A percentile compares a stretch with the other conserved stretches of the same genome.
Conservation (phyloP, 345 rosid genomes). For the Syzygium aromaticum region DNA sequence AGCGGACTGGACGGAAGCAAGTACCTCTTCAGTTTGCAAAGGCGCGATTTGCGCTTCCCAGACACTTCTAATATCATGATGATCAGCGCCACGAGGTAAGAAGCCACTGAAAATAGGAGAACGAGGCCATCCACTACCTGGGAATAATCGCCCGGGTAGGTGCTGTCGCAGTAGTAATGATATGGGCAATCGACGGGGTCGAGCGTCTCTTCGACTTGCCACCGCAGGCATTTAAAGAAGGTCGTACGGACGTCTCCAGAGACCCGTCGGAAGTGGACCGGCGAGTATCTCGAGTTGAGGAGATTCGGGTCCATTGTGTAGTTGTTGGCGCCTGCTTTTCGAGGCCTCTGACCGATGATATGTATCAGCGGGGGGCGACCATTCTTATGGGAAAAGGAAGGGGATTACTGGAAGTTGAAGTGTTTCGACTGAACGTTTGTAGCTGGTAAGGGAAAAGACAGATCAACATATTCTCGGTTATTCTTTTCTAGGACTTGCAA, state of each 20-base stretch:
- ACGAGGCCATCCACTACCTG: conserved; percentile 31
- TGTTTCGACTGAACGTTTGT: not conserved
- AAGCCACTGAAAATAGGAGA: conserved; percentile 27
- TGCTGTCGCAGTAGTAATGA: conserved; percentile 77
- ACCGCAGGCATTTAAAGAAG: conserved; percentile 64
- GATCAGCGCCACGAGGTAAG: conserved; percentile 35
- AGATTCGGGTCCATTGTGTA: not conserved
- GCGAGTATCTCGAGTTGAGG: not conserved
- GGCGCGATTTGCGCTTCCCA: conserved; percentile 17
- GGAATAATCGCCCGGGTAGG: conserved; percentile 48
- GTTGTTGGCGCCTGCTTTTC: not conserved
- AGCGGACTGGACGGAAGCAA: conserved; percentile 69
- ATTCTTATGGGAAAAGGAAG: not conserved
- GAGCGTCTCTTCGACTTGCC: conserved; percentile 80
- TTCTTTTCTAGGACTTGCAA: not conserved
- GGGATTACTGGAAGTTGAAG: not conserved
- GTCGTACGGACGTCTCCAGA: conserved; percentile 25
- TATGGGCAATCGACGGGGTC: conserved; percentile 72
- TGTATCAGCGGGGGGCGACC: not conserved
- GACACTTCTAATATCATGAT: conserved; percentile 24
- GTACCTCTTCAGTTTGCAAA: conserved; percentile 31
- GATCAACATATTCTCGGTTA: not conserved
- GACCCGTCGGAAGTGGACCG: not conserved
- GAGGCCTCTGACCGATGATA: not conserved
- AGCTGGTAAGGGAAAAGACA: not conserved